Conservation (phyloP, 2,329 filamentous ascomycete genomes). For the Fusarium illudens region DNA sequence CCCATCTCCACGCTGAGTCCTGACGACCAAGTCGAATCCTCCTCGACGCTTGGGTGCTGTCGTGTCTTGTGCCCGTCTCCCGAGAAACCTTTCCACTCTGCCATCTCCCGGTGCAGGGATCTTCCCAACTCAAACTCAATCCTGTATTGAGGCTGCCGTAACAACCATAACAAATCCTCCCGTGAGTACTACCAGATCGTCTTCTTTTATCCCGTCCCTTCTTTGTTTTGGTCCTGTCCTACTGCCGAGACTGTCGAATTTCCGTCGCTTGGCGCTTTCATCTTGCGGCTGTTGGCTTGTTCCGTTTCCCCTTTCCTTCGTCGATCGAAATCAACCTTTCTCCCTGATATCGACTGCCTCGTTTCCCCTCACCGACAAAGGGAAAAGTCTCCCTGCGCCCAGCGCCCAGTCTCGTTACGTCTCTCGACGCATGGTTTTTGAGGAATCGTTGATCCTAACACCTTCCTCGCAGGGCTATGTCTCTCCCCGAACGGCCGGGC, state of each 20-base stretch:
- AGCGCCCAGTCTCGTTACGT: constrained; percentile 7
- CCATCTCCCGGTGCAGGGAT: constrained; percentile 37
- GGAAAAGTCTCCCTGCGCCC: constrained; percentile 22
- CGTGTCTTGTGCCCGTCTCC: constrained; percentile 38
- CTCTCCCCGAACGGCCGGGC: constrained; percentile 71
- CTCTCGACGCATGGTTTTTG: not conserved
- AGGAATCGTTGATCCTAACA: constrained; percentile 32
- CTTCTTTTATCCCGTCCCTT: constrained; percentile 13
- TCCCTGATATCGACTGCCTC: constrained; percentile 19
- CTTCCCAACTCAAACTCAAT: constrained; percentile 38
- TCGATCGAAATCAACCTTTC: constrained; percentile 29
- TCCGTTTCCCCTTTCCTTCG: constrained; percentile 18
- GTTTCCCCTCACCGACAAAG: constrained; percentile 14
- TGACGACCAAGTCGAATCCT: constrained; percentile 18
- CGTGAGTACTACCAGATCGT: constrained; percentile 36
- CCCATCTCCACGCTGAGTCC: constrained; percentile 27
- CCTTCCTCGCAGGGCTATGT: constrained; percentile 59
- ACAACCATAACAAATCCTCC: constrained; percentile 40
- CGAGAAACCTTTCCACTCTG: constrained; percentile 37
- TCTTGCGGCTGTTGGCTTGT: constrained; percentile 17
- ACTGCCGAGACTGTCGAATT: constrained; percentile 12
- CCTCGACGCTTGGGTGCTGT: constrained; percentile 25
- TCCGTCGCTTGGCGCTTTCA: constrained; percentile 12
- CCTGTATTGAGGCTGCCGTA: constrained; percentile 31
- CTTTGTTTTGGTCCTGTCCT: constrained; percentile 6